Conservation (phyloP, 2,329 filamentous ascomycete species). For the Fusarium pseudocircinatum region DNA sequence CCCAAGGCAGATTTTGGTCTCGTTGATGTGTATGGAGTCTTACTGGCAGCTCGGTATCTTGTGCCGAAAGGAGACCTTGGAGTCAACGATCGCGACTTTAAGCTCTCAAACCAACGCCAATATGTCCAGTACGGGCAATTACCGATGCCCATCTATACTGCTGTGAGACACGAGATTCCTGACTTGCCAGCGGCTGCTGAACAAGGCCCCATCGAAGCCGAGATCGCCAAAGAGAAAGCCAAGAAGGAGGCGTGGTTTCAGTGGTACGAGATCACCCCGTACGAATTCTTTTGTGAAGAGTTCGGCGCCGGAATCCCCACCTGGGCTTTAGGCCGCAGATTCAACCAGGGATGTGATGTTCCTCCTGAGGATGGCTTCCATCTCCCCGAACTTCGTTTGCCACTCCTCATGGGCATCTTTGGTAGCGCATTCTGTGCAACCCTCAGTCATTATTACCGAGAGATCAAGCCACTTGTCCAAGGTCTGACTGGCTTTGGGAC, state of each 20-base stretch:
- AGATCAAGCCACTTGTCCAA: constrained; percentile 84
- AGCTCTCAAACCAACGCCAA: constrained; percentile 85
- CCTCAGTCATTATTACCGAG: constrained; percentile 93
- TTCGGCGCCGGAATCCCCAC: constrained; percentile 91
- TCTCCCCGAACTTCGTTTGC: constrained; percentile 84
- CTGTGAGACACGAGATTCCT: constrained; percentile 94
- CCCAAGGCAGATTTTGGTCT: constrained; percentile 79
- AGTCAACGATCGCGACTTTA: constrained; percentile 82
- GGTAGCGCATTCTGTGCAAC: constrained; percentile 97
- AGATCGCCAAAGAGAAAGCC: constrained; percentile 53
- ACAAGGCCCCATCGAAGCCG: constrained; percentile 41
- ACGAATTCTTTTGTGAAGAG: constrained; percentile 96
- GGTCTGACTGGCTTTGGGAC: constrained; percentile 78
- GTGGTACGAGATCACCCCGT: constrained; percentile 96
- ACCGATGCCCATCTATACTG: constrained; percentile 94
- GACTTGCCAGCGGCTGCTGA: constrained; percentile 56
- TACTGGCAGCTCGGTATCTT: constrained; percentile 84
- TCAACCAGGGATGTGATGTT: constrained; percentile 70
- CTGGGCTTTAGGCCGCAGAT: constrained; percentile 89
- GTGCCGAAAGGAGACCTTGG: constrained; percentile 81
- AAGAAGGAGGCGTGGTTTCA: constrained; percentile 89
- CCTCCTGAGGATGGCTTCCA: constrained; percentile 71
- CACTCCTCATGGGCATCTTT: constrained; percentile 92
- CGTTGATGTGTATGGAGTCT: constrained; percentile 90
- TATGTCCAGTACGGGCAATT: constrained; percentile 81